Base-by-base conservation (phyloP, 169 alveolate species). In the Cryptosporidium muris region DNA sequence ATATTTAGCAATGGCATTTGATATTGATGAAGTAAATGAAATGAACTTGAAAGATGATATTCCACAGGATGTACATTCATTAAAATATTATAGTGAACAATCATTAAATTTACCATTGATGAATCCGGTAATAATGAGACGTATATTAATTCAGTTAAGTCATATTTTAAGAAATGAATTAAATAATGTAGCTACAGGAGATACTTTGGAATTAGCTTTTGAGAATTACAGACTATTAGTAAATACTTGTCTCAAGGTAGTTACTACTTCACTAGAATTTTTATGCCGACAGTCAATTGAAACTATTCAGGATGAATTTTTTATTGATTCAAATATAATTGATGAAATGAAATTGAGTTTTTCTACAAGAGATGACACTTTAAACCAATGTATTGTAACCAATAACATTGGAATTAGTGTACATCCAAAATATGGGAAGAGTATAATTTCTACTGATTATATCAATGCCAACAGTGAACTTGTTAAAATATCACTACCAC, bases 1-100 rank as follows among this genome's bases (percentile, higher is more conserved):
- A 14, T 74, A 74, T 74, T 47, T 74, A 3, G 85, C 85, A 2
- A 42, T 74, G 49, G 85, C 85, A n/a, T 74, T 58, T 36, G 85
- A 74, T 8, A 58, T 58, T 74, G 51, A 45, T 6, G 48, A 12
- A 1, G 7, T 58, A n/a, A 7, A 4, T 60, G 38, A 40, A 51
- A 53, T 37, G 67, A 7, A 5, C 14, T 5, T 5, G 4, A 14
- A 3, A 60, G 38, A 25, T n/a, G 7, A 25, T 42, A 37, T 43
- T 2, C 11, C 12, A 25, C 63, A 60, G 43, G 2, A 2, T n/a
- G 2, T 47, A 14, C 40, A 42, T 40, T 56, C 67, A 3, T 48
- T 60, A 7, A 47, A 54, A 8, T 16, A 14, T 2, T 60, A 48
- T 42, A 34, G 64, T 11, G 14, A 62, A 3, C 16, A 74, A 2